Evolutionary conservation across 164 flowering plant species (phyloP).

Genomic region (Annona cherimola): DNA sequence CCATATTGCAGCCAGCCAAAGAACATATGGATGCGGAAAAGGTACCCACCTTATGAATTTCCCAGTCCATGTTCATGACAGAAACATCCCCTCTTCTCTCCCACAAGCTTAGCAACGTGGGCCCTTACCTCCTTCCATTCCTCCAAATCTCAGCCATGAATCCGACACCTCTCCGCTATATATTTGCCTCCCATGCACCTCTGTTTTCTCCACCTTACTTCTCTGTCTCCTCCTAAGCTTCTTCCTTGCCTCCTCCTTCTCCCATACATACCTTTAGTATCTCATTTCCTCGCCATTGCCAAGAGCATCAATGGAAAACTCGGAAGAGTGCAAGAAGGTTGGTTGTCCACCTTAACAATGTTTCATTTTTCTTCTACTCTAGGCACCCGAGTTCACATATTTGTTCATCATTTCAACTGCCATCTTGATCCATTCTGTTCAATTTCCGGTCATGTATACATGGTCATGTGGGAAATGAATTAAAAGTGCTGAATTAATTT

Average conservation of each 20-base stretch:
- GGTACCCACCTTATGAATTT: slow-evolving; percentile 7
- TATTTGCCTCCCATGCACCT: slow-evolving; percentile 17
- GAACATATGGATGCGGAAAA: slow-evolving; percentile 16
- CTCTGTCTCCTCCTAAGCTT: slow-evolving; percentile 4
- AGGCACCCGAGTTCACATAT: background rate
- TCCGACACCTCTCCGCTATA: slow-evolving; percentile 31
- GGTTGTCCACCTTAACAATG: slow-evolving; percentile 5
- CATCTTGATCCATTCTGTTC: background rate
- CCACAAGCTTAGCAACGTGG: slow-evolving; percentile 17
- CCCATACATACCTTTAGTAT: background rate
- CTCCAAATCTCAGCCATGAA: slow-evolving; percentile 43
- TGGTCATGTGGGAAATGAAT: background rate
- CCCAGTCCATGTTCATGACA: slow-evolving; percentile 7
- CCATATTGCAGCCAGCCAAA: slow-evolving; percentile 4
- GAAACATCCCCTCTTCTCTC: background rate
- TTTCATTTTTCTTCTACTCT: background rate
- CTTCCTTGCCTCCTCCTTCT: background rate
- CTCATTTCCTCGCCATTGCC: background rate
- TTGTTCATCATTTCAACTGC: background rate
- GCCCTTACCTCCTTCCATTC: slow-evolving; percentile 7
- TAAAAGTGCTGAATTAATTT: background rate
- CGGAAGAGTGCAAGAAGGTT: slow-evolving; percentile 40
- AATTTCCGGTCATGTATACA: background rate
- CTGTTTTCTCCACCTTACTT: slow-evolving; percentile 4
- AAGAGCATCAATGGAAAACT: slow-evolving; percentile 37